Conservation (phyloP, 805 yeast species). For the Ogataea paraovalis region DNA sequence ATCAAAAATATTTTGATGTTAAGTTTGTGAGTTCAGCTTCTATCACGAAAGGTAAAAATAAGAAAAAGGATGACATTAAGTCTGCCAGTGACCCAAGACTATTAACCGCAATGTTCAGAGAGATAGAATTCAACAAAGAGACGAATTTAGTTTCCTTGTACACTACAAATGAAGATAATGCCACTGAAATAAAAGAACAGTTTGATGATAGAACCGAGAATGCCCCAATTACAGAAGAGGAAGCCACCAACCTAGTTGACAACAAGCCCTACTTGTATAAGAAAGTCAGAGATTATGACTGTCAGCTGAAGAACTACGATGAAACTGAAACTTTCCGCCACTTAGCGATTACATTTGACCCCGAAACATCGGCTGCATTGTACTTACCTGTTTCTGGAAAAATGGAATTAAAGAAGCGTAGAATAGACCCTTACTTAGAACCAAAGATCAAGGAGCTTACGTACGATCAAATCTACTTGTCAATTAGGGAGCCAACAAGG, state of each 20-base stretch:
- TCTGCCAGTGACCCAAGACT: conserved; percentile 34
- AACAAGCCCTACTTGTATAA: conserved; percentile 49
- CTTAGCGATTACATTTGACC: conserved; percentile 60
- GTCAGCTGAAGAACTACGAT: conserved; percentile 47
- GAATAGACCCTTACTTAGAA: conserved; percentile 59
- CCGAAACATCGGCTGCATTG: conserved; percentile 53
- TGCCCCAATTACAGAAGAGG: conserved; percentile 44
- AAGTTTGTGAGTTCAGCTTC: conserved; percentile 61
- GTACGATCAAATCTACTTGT: conserved; percentile 56
- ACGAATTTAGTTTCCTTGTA: conserved; percentile 69
- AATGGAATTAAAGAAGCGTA: conserved; percentile 78
- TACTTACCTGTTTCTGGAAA: conserved; percentile 78
- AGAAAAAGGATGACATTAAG: conserved; percentile 30
- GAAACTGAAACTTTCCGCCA: conserved; percentile 50
- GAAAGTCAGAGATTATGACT: conserved; percentile 77
- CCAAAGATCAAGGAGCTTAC: conserved; percentile 54
- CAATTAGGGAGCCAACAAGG: conserved; percentile 68
- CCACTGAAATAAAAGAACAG: conserved; percentile 38
- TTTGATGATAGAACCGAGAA: conserved; percentile 48
- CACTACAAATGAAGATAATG: conserved; percentile 41
- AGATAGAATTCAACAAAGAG: conserved; percentile 65
- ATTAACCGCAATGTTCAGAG: conserved; percentile 65
- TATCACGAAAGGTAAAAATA: conserved; percentile 33
- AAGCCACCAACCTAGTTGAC: conserved; percentile 34
- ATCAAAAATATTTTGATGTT: conserved; percentile 62